phyloP scores from a whole-genome alignment of 2,329 filamentous ascomycete genomes.

The Chrysosporium keratinophilum region DNA sequence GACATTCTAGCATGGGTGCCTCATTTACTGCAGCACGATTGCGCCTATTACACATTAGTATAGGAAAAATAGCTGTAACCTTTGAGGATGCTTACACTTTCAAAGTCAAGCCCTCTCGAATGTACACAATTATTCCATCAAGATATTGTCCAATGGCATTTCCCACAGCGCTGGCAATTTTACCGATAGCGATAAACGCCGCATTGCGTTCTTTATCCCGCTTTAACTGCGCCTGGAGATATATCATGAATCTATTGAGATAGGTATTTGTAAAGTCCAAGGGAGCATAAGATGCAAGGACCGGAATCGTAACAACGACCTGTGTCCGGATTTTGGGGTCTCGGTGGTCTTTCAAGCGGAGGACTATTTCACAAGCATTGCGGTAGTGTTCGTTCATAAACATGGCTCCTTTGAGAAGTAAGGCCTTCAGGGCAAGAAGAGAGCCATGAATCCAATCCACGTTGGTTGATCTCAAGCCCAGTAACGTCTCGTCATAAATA shows the following conservation, averaged over 20 bases:
- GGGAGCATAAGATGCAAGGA: conserved; percentile 84
- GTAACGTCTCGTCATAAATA: conserved; percentile 76
- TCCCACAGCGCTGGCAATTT: conserved; percentile 91
- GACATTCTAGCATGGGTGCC: conserved; percentile 86
- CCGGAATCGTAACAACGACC: conserved; percentile 81
- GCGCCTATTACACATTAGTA: conserved; percentile 33
- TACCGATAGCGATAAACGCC: conserved; percentile 89
- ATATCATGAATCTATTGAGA: conserved; percentile 93
- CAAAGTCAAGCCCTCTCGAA: conserved; percentile 76
- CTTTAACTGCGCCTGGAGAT: conserved; percentile 85
- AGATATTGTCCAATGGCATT: conserved; percentile 91
- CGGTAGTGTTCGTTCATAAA: conserved; percentile 96
- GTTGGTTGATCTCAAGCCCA: conserved; percentile 67
- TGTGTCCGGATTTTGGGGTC: conserved; percentile 81
- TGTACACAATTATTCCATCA: conserved; percentile 85
- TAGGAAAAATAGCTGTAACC: not conserved
- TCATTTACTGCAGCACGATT: conserved; percentile 50
- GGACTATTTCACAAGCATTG: conserved; percentile 84
- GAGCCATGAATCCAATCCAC: conserved; percentile 91
- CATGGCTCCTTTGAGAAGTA: conserved; percentile 92
- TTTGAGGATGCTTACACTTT: conserved; percentile 49
- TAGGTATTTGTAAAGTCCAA: conserved; percentile 79
- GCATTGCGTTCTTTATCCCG: conserved; percentile 90
- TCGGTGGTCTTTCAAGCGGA: conserved; percentile 84
- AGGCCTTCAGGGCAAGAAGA: conserved; percentile 79